These are phyloP conservation scores for Plectranthus barbatus DNA, from an alignment of 257 asterid genomes.

Conservation along the genomic window DNA sequence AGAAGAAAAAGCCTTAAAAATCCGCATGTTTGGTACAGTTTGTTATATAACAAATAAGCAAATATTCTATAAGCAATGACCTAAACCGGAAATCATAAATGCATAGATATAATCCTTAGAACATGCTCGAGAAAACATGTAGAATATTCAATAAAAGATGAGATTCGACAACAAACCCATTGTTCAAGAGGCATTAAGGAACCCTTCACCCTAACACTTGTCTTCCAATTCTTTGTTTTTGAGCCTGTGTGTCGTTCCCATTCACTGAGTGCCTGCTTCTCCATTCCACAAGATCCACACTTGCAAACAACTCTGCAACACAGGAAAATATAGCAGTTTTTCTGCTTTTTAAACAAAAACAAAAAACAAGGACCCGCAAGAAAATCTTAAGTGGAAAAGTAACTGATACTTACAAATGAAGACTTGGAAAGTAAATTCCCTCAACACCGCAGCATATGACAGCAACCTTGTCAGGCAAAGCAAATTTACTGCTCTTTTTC, in stretches of 20 bases:
- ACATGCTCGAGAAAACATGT: slow-evolving; percentile 5
- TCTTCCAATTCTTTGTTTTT: slow-evolving; percentile 78
- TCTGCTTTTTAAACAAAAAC: slow-evolving; percentile 12
- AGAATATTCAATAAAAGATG: slow-evolving; percentile 6
- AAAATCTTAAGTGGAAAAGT: background rate
- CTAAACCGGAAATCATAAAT: background rate
- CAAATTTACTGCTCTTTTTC: slow-evolving; percentile 44
- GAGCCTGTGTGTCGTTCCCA: slow-evolving; percentile 98
- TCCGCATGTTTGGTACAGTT: background rate
- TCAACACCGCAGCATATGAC: slow-evolving; percentile 85
- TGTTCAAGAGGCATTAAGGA: slow-evolving; percentile 82
- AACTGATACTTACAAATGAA: slow-evolving; percentile 68
- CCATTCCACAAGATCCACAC: slow-evolving; percentile 88
- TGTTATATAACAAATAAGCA: background rate
- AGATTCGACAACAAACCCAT: slow-evolving; percentile 64
- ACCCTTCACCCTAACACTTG: slow-evolving; percentile 84
- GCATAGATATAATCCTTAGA: background rate
- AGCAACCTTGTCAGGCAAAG: slow-evolving; percentile 70
- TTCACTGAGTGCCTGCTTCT: slow-evolving; percentile 84
- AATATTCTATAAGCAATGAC: slow-evolving; percentile 10
- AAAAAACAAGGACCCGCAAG: background rate
- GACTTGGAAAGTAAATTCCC: slow-evolving; percentile 88
- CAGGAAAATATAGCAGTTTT: slow-evolving; percentile 3
- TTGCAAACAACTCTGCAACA: slow-evolving; percentile 89
- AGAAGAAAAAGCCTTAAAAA: slow-evolving; percentile 9